Percentiles rank a stretch among this genome's conserved stretches.
These are phyloP conservation scores for Kazachstania psychrophila DNA, from an alignment of 805 yeast species.

Conservation along the genomic window DNA sequence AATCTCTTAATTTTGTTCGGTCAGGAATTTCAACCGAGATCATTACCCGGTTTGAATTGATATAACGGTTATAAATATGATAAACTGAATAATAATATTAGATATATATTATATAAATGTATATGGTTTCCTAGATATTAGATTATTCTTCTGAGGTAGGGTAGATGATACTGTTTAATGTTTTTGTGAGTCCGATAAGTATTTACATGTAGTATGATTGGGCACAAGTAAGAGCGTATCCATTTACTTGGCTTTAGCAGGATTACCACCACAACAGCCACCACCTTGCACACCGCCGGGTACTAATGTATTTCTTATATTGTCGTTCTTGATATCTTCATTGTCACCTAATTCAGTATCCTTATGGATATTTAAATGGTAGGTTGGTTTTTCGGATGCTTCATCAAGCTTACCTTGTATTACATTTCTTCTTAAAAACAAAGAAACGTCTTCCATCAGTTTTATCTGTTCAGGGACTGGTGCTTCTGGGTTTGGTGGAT, in stretches of 20 bases:
- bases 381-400: conserved; percentile 12
- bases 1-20: too few relatives aligned
- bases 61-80: too few relatives aligned
- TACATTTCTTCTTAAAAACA: conserved; percentile 60
- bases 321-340: conserved; percentile 51
- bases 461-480: conserved; percentile 38
- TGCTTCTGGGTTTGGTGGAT: conserved; percentile 39
- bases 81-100: too few relatives aligned
- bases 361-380: conserved; percentile 57
- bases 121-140: too few relatives aligned
- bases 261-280: conserved; percentile 5
- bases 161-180: too few relatives aligned
- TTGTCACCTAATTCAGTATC: conserved; percentile 89
- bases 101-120: too few relatives aligned
- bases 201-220: too few relatives aligned
- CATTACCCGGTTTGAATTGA: too few relatives aligned
- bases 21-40: too few relatives aligned
- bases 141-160: too few relatives aligned
- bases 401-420: conserved; percentile 62
- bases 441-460: conserved; percentile 60
- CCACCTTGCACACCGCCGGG: neutral
- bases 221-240: too few relatives aligned
- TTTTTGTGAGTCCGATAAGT: too few relatives aligned
- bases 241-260: neutral
- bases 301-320: conserved; percentile 1